Base-by-base conservation (phyloP, 306 rosid genomes). In the Malus asiatica region DNA sequence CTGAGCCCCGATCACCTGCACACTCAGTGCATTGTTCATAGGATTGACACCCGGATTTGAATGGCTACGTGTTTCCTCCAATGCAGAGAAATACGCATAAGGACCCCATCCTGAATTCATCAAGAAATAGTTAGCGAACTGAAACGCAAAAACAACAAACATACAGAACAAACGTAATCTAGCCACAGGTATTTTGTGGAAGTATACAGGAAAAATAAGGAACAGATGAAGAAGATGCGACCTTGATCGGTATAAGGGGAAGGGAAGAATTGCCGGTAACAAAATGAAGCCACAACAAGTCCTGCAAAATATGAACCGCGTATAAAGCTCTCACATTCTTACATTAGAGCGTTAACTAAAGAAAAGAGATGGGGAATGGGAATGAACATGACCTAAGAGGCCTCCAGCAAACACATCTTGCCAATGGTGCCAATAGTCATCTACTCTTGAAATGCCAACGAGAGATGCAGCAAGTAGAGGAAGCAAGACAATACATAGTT, bases 371-470 rank as follows among this genome's bases (percentile, higher is more conserved):
- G 1, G 42, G 15, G 13, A 35, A 10, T 15, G 42, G 15, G 13
- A 35, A 10, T 15, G 67, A 20, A 33, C 80, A 58, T 7, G 63
- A 93, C 98, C 98, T 73, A 94, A 61, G 69, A 94, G 61, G 13
- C 87, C 93, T 67, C 96, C 98, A 18, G 90, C 90, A 64, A 94
- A 92, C 12, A 94, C 97, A 76, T 94, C 98, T 83, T 87, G 91
- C 98, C 98, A 94, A 81, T 91, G 98, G 81, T 94, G 98, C 98
- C 98, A 92, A 78, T 94, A 94, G 80, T 94, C 98, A 77, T 90
- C 84, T 13, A 95, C 97, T 63, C 97, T 76, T 44, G 98, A 92
- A 76, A 95, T 76, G n/a, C 83, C 96, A 62, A 95, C 93, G 14
- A 95, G 88, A 71, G 89, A 76, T 30, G 97, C 98, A 35, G 25